Evolutionary conservation across 1,284 basidiomycete species (phyloP).

Genomic region (Ganoderma lucidum): DNA sequence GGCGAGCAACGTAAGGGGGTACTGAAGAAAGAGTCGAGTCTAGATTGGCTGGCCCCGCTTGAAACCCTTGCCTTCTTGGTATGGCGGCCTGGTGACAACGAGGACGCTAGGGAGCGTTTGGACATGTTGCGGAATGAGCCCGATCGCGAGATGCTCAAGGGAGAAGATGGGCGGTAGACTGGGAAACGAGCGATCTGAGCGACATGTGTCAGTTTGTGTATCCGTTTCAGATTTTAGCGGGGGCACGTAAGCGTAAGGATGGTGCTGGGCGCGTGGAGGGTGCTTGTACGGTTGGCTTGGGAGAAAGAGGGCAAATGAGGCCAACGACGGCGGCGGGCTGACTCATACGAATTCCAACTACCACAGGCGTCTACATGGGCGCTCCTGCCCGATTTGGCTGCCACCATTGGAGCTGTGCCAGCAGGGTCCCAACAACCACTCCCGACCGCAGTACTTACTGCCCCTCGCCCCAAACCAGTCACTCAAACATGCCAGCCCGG

Average conservation of each 20-base stretch:
- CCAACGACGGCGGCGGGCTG: conserved; percentile 1
- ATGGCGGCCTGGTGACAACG: conserved; percentile 34
- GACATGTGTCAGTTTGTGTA: conserved; percentile 15
- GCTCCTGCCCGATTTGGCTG: conserved; percentile 13
- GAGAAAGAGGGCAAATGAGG: conserved; percentile 15
- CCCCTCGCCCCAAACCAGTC: background rate
- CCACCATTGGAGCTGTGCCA: background rate
- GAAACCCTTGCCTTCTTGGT: conserved; percentile 38
- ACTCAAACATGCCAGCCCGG: background rate
- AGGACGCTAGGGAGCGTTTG: conserved; percentile 37
- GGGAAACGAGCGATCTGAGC: conserved; percentile 9
- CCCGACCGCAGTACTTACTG: background rate
- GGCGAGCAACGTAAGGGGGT: conserved; percentile 22
- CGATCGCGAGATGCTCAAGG: conserved; percentile 10
- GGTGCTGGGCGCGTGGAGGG: background rate
- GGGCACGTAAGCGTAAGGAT: conserved; percentile 9
- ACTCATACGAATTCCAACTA: background rate
- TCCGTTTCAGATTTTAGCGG: conserved; percentile 1
- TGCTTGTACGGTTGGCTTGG: background rate
- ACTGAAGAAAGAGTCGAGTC: conserved; percentile 43
- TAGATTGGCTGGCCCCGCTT: conserved; percentile 35
- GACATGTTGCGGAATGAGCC: conserved; percentile 33
- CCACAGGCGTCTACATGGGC: conserved; percentile 3
- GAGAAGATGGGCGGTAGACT: background rate
- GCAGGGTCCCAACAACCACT: background rate